Evolutionary conservation across 2,329 filamentous ascomycete genomes (phyloP).

Genomic region (Aspergillus awamori): DNA sequence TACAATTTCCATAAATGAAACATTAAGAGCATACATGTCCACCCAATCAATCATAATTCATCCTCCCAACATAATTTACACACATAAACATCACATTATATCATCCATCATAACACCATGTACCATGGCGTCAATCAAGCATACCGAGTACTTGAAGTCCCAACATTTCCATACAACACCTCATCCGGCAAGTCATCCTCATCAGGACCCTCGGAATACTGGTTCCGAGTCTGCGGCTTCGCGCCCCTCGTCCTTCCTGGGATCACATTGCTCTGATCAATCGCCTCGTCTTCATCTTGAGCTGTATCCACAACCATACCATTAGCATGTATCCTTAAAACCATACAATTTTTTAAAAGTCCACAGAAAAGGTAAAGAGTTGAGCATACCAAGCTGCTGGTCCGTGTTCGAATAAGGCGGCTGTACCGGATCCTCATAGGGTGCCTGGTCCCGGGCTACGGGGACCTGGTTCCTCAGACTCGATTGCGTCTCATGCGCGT

Average conservation of each 20-base stretch:
- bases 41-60: too few species aligned
- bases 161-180: not conserved
- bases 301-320: not conserved
- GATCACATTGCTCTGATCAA: slow-evolving; percentile 27
- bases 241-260: slow-evolving; percentile 28
- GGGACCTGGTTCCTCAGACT: slow-evolving; percentile 23
- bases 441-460: slow-evolving; percentile 28
- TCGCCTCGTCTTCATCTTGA: slow-evolving; percentile 28
- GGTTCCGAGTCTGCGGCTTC: slow-evolving; percentile 23
- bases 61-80: too few species aligned
- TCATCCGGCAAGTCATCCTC: slow-evolving; percentile 29
- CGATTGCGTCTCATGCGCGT: slow-evolving; percentile 25
- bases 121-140: too few species aligned
- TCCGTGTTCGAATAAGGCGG: slow-evolving; percentile 32
- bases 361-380: not conserved
- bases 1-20: too few species aligned
- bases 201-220: slow-evolving; percentile 28
- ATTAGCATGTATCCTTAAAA: not conserved
- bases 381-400: slow-evolving; percentile 33
- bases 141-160: not conserved
- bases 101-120: too few species aligned
- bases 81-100: too few species aligned
- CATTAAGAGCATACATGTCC: too few species aligned
- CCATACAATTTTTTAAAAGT: too few species aligned
- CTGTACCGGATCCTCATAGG: slow-evolving; percentile 33